Percentiles rank a stretch among this genome's conserved stretches.
These are phyloP conservation scores for Setaria italica DNA, from an alignment of 202 grass and related monocot species.

Conservation along the genomic window DNA sequence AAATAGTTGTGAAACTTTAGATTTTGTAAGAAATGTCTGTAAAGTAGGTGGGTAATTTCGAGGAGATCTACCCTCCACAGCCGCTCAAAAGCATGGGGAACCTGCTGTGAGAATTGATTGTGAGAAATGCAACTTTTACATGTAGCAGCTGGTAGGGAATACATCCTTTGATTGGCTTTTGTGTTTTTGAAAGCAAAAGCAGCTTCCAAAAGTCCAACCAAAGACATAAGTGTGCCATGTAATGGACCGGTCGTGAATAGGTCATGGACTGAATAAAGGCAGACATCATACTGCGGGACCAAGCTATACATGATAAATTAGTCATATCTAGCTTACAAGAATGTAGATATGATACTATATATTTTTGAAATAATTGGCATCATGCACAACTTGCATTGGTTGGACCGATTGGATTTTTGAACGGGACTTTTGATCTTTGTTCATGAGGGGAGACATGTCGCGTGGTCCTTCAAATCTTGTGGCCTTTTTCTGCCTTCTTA, in stretches of 20 bases:
- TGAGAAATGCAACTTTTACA: too few relatives aligned
- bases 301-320: not conserved
- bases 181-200: too few relatives aligned
- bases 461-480: not conserved
- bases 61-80: too few relatives aligned
- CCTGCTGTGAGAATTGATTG: too few relatives aligned
- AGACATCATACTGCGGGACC: not conserved
- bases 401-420: not conserved
- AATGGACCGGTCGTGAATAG: not conserved
- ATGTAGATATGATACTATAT: not conserved
- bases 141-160: too few relatives aligned
- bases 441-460: slow-evolving; percentile 4
- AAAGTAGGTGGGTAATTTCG: too few relatives aligned
- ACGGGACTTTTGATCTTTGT: not conserved
- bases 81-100: too few relatives aligned
- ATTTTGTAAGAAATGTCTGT: too few relatives aligned
- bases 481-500: not conserved
- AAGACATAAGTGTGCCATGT: too few relatives aligned
- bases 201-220: too few relatives aligned
- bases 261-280: not conserved
- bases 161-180: too few relatives aligned
- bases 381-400: not conserved
- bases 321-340: not conserved
- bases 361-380: not conserved
- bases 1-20: too few relatives aligned